Evolutionary conservation across 78 protist species (phyloP).

Genomic region (Pigoraptor vietnamica): DNA sequence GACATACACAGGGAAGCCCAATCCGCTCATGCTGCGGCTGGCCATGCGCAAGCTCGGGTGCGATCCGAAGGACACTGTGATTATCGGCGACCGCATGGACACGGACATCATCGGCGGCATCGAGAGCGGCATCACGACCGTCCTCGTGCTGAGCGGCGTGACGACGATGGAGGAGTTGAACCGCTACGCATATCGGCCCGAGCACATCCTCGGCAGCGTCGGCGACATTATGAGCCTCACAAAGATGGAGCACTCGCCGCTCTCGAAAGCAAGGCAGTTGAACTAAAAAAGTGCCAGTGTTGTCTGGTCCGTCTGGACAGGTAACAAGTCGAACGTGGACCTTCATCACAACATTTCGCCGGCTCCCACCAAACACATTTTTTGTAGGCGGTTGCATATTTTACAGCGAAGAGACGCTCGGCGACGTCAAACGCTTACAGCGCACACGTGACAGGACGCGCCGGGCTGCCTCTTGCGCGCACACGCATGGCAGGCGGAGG

Average conservation of each 20-base stretch:
- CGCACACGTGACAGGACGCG: too few relatives aligned
- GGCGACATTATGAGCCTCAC: neutral
- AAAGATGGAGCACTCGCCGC: neutral
- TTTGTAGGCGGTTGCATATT: too few relatives aligned
- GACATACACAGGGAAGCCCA: slow-evolving; percentile 11
- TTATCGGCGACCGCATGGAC: slow-evolving; percentile 29
- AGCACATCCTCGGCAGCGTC: neutral
- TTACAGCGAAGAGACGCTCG: too few relatives aligned
- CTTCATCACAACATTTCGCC: too few relatives aligned
- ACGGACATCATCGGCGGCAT: slow-evolving; percentile 15
- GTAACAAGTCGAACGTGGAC: too few relatives aligned
- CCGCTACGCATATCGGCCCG: slow-evolving; percentile 3
- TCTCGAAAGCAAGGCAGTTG: neutral
- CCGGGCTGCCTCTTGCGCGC: too few relatives aligned
- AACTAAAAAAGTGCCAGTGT: neutral
- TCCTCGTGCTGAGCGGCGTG: slow-evolving; percentile 10
- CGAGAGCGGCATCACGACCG: neutral
- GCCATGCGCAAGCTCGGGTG: neutral
- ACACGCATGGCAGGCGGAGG: too few relatives aligned
- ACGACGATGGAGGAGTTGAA: neutral
- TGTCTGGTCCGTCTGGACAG: too few relatives aligned
- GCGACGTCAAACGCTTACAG: too few relatives aligned
- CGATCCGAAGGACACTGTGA: neutral
- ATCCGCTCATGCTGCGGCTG: slow-evolving; percentile 6
- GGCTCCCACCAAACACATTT: too few relatives aligned